Base-by-base conservation (phyloP, 2,329 filamentous ascomycete species). In the Cordyceps cicadae region DNA sequence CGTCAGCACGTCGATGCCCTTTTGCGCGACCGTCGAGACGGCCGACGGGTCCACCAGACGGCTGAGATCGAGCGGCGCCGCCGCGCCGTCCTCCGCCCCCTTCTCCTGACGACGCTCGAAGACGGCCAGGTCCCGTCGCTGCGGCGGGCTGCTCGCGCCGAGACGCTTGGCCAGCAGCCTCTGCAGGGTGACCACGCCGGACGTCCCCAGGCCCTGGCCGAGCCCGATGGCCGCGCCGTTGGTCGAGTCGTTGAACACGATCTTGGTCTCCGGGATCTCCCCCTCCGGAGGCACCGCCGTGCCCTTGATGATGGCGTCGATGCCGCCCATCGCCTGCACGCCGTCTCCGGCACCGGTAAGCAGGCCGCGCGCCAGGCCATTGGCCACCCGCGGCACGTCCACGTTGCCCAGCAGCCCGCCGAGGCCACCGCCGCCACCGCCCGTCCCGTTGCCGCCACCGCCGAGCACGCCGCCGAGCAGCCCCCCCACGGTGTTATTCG, bases 351-450 rank as follows among this genome's bases (percentile, higher is more conserved):
- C 70, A n/a, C 73, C 73, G 29, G 70, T 68, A 0, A 76, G 41
- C 2, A 76, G 63, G 0, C 73, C 74, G 34, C 72, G 65, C 0
- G 70, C 72, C 21, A 74, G 67, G 11, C 73, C 73, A 58, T 71
- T 70, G 5, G 71, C 72, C 0, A 71, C 66, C n/a, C 64, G 66
- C 15, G 66, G 63, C 3, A 73, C 29, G 54, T 71, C 59, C 15
- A 67, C 37, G 37, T 46, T 63, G 61, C 17, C 54, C 34, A 60
- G 56, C n/a, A 66, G 64, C 19, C 34, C 24, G 12, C 24, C 34
- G 54, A 32, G 3, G 8, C 62, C 62, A 3, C 26, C 55, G n/a
- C 63, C 62, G 6, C 26, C 55, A 17, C 63, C 62, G 6, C 12
- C 45, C 7, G 43, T 48, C 17, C 61, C 51, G 8, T 32, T 51